phyloP scores from a whole-genome alignment of 2,329 filamentous ascomycete genomes.

The Lasiodiplodia citricola region DNA sequence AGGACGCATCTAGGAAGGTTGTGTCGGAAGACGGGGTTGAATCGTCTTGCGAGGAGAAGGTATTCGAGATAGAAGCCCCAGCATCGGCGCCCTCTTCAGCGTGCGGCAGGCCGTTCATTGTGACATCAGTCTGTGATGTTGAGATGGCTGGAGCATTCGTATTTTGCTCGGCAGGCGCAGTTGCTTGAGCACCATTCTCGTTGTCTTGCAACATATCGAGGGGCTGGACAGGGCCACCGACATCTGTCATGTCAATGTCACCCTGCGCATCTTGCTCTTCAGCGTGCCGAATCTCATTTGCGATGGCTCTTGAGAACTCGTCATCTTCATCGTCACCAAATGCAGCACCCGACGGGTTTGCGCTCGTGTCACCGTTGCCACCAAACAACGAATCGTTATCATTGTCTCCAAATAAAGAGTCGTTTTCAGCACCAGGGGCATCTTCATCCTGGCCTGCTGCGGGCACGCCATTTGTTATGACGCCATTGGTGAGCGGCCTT shows the following conservation, averaged over 20 bases:
- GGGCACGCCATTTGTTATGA: conserved; percentile 48
- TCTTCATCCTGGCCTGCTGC: conserved; percentile 53
- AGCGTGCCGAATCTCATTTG: conserved; percentile 54
- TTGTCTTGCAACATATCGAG: conserved; percentile 29
- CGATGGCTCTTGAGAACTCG: conserved; percentile 78
- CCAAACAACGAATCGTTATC: conserved; percentile 84
- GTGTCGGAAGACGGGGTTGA: conserved; percentile 66
- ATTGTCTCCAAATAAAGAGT: conserved; percentile 83
- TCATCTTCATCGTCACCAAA: conserved; percentile 86
- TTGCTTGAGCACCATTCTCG: neutral
- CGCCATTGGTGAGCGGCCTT: conserved; percentile 63
- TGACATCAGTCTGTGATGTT: conserved; percentile 1
- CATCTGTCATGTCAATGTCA: conserved; percentile 53
- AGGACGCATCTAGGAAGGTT: conserved; percentile 86
- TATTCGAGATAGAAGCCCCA: conserved; percentile 17
- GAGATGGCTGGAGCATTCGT: neutral
- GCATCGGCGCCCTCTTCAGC: conserved; percentile 50
- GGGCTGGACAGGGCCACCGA: conserved; percentile 50
- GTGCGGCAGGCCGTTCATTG: conserved; percentile 55
- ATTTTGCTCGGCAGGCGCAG: neutral
- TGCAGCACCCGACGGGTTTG: conserved; percentile 49
- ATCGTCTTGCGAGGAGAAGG: conserved; percentile 40
- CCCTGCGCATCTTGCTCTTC: conserved; percentile 48
- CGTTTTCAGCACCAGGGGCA: conserved; percentile 68
- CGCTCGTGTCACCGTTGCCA: conserved; percentile 65